Evolutionary conservation across 148 eudicot species (phyloP).

Genomic region (Rhododendron molle): DNA sequence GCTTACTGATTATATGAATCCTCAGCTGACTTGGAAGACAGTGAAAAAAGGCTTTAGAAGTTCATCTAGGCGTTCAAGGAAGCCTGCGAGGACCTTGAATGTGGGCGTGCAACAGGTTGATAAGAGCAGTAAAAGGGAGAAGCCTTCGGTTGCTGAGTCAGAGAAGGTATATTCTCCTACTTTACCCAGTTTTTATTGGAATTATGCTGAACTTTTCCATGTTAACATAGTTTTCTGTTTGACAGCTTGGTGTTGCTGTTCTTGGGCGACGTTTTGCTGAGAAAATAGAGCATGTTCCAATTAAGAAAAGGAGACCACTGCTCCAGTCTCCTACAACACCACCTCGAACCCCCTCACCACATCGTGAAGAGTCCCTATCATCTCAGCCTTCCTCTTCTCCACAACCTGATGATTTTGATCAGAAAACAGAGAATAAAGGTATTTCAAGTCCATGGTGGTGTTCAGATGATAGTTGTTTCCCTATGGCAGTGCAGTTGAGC

Average conservation of each 20-base stretch:
- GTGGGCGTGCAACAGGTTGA: conserved; percentile 22
- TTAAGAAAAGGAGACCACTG: conserved; percentile 62
- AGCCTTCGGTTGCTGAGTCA: conserved; percentile 34
- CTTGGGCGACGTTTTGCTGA: conserved; percentile 35
- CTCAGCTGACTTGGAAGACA: conserved; percentile 50
- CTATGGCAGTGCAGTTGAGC: conserved; percentile 7
- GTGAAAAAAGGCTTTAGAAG: conserved; percentile 46
- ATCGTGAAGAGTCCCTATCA: neutral
- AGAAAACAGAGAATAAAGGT: neutral
- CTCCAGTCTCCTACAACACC: conserved; percentile 39
- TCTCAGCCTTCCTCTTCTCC: conserved; percentile 4
- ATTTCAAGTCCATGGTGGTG: conserved; percentile 16
- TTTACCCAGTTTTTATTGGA: neutral
- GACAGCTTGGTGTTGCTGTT: conserved; percentile 42
- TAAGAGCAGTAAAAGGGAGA: conserved; percentile 27
- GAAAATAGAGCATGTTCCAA: conserved; percentile 49
- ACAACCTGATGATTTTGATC: neutral
- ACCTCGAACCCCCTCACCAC: conserved; percentile 12
- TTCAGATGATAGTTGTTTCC: conserved; percentile 1
- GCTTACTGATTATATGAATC: conserved; percentile 34
- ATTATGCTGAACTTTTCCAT: neutral
- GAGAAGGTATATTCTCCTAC: conserved; percentile 44
- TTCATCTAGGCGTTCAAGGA: conserved; percentile 42
- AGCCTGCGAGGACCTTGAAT: conserved; percentile 26
- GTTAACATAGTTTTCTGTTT: conserved; percentile 8